A percentile compares a stretch with the other conserved stretches of the same genome.
Evolutionary conservation across 2,329 filamentous ascomycete genomes (phyloP).

Genomic region (Emmonsiellopsis sp.): DNA sequence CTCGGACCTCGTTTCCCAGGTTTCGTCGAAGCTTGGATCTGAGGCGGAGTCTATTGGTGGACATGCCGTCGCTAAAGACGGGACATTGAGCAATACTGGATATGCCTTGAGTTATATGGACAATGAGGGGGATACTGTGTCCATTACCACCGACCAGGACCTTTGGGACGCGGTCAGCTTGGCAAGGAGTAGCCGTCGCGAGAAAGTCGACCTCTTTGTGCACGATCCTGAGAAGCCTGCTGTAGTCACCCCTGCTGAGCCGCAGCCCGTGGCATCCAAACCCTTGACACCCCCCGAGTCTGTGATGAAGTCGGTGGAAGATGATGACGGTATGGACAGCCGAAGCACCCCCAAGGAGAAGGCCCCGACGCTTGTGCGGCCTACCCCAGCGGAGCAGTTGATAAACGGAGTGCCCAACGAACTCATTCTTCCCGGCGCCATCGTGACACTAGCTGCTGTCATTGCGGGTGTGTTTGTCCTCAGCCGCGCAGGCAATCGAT

Average conservation of each 20-base stretch:
- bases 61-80: slow-evolving; percentile 65
- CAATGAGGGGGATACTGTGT: slow-evolving; percentile 92
- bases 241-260: slow-evolving; percentile 51
- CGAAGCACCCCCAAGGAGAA: slow-evolving; percentile 32
- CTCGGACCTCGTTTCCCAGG: slow-evolving; percentile 63
- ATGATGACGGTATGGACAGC: slow-evolving; percentile 46
- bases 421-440: slow-evolving; percentile 80
- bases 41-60: slow-evolving; percentile 82
- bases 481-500: slow-evolving; percentile 43
- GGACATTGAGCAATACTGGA: slow-evolving; percentile 63
- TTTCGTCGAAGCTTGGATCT: slow-evolving; percentile 72
- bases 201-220: slow-evolving; percentile 96
- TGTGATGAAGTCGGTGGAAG: slow-evolving; percentile 36
- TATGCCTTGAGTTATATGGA: slow-evolving; percentile 94
- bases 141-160: slow-evolving; percentile 92
- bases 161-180: slow-evolving; percentile 81
- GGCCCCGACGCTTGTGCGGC: slow-evolving; percentile 37
- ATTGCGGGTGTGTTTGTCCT: slow-evolving; percentile 91
- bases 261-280: slow-evolving; percentile 43
- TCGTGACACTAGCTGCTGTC: slow-evolving; percentile 88
- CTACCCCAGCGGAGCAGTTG: slow-evolving; percentile 55
- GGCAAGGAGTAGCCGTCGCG: slow-evolving; percentile 63
- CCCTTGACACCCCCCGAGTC: slow-evolving; percentile 46
- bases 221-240: slow-evolving; percentile 89
- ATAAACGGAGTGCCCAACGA: slow-evolving; percentile 92